A percentile compares a stretch with the other conserved stretches of the same genome.
Evolutionary conservation across 1,139 yeast genomes (phyloP).

Genomic region (Pichia sp.): DNA sequence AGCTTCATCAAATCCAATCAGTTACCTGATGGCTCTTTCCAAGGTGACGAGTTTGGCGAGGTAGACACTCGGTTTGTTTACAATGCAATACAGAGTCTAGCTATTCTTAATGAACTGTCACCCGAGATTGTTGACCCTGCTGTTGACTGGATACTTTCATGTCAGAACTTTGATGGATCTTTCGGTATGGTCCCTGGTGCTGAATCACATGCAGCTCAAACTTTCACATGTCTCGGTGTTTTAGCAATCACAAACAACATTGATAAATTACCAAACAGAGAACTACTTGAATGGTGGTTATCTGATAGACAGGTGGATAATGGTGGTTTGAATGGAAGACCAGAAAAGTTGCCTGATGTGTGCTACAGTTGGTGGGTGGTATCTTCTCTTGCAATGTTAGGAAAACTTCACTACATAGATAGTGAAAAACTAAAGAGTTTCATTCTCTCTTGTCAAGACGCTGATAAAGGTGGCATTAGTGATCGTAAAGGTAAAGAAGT

Average conservation of each 20-base stretch:
- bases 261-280: constrained; percentile 41
- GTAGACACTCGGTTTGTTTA: constrained; percentile 87
- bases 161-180: constrained; percentile 93
- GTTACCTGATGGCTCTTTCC: constrained; percentile 67
- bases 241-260: constrained; percentile 62
- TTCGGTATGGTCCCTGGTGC: constrained; percentile 93
- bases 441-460: constrained; percentile 74
- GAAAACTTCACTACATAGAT: constrained; percentile 68
- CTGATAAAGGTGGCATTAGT: constrained; percentile 76
- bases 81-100: constrained; percentile 67
- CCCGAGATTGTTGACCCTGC: constrained; percentile 57
- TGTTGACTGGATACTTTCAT: constrained; percentile 52
- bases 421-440: constrained; percentile 50
- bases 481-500: constrained; percentile 88
- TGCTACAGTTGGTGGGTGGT: constrained; percentile 99
- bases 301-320: constrained; percentile 82
- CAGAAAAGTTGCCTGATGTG: constrained; percentile 92
- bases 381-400: constrained; percentile 66
- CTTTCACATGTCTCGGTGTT: constrained; percentile 78
- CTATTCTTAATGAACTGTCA: constrained; percentile 61
- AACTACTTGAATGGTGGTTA: constrained; percentile 69
- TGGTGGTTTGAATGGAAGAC: constrained; percentile 96
- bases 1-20: constrained; percentile 53
- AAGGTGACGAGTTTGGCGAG: constrained; percentile 89
- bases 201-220: constrained; percentile 92